Conservation (phyloP, 495 filamentous ascomycete species). For the Bryoglossum gracile region DNA sequence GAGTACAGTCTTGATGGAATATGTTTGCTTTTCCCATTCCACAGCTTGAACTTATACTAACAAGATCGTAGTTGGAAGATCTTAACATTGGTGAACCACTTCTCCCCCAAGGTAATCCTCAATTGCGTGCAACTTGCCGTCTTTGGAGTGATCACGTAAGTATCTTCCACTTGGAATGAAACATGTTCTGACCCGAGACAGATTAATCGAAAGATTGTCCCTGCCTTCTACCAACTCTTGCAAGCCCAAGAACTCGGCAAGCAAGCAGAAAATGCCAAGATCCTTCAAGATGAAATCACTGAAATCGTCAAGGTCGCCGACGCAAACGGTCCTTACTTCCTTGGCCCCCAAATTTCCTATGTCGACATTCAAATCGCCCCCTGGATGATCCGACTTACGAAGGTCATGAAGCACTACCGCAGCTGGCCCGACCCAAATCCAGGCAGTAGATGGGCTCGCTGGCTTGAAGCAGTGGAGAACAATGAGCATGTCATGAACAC, state of each 20-base stretch:
- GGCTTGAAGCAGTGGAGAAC: constrained; percentile 75
- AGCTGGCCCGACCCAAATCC: constrained; percentile 68
- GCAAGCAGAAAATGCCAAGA: constrained; percentile 54
- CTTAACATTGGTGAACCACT: constrained; percentile 52
- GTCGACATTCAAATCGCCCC: constrained; percentile 88
- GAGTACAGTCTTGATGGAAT: constrained; percentile 84
- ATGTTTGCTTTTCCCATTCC: constrained; percentile 41
- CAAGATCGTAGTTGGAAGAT: constrained; percentile 62
- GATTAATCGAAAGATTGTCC: constrained; percentile 80
- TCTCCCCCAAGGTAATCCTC: constrained; percentile 57
- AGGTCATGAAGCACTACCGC: constrained; percentile 72
- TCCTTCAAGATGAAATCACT: constrained; percentile 60
- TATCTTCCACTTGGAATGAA: background rate
- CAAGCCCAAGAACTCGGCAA: constrained; percentile 61
- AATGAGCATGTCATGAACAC: constrained; percentile 70
- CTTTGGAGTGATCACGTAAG: constrained; percentile 84
- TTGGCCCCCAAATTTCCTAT: constrained; percentile 62
- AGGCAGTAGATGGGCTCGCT: constrained; percentile 64
- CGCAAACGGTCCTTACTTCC: constrained; percentile 70
- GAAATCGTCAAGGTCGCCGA: constrained; percentile 68
- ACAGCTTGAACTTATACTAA: background rate
- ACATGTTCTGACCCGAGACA: constrained; percentile 25
- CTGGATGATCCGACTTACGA: constrained; percentile 69
- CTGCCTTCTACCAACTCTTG: constrained; percentile 71
- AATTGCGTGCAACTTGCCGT: constrained; percentile 68